Base-by-base conservation (phyloP, 257 asterid genomes). In the Galeopsis tetrahit region DNA sequence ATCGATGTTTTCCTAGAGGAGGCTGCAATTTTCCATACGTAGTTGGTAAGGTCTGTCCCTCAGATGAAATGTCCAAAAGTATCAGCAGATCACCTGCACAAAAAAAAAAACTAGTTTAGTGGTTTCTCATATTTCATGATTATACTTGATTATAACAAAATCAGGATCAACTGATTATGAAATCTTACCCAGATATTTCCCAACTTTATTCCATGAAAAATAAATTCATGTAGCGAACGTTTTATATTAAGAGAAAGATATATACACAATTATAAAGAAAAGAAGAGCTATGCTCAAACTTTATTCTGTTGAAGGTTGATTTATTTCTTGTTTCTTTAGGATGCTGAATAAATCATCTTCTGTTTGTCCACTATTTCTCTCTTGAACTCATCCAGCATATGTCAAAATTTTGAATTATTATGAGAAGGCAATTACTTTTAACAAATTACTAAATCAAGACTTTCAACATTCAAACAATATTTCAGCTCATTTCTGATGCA, bases 21-120 rank as follows among this genome's bases (percentile, higher is more conserved):
- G 98, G 97, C 83, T 79, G 92, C 78, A 93, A 74, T 81, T 85
- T 89, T 15, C 98, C 98, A 78, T 93, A 89, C n/a, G 97, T 86
- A 75, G 98, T 90, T 77, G 66, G 84, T 85, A 93, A 66, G 63
- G 75, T 69, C 74, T 66, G 77, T 55, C 82, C 93, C 77, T 87
- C 89, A 2, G 88, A 80, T 70, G 98, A 81, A 76, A 83, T 68
- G 81, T 90, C 96, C 86, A 92, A 77, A 82, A 92, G 96, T 84
- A 87, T 85, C 83, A 92, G 92, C 77, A 92, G 82, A 82, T 84
- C 86, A 81, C 91, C 98, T 90, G 91, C 59, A 65, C 58, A 15
- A 81, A 59, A 59, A 70, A 59, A 70, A 76, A 55, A 21, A 21
- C 28, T 49, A 66, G 66, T 55, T 55, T 31, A 75, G 49, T 62